Conservation (phyloP, 2,329 filamentous ascomycete genomes). For the Ophiostoma sp. region DNA sequence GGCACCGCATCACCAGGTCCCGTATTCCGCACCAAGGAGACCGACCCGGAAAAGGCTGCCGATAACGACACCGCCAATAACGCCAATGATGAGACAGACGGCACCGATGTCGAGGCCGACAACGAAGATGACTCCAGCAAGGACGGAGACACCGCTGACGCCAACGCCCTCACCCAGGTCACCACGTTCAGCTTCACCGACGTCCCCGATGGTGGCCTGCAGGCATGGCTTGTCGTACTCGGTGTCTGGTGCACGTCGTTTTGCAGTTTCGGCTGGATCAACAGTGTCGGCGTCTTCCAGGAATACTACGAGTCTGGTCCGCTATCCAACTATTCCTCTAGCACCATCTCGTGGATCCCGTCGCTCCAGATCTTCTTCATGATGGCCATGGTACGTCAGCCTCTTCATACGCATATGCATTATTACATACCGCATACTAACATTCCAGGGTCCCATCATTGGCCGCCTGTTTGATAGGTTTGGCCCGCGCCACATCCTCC, state of each 20-base stretch:
- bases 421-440: not conserved
- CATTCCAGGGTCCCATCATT: constrained; percentile 46
- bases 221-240: constrained; percentile 38
- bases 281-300: constrained; percentile 50
- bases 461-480: constrained; percentile 53
- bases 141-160: not conserved
- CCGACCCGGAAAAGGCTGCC: constrained; percentile 16
- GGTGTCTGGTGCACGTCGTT: constrained; percentile 40
- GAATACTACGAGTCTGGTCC: constrained; percentile 51
- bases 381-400: constrained; percentile 36
- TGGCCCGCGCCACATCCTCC: constrained; percentile 47
- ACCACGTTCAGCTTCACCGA: constrained; percentile 7
- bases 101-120: not conserved
- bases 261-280: constrained; percentile 40
- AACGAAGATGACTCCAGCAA: not conserved
- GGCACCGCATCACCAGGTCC: not conserved
- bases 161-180: not conserved
- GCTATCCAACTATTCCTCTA: constrained; percentile 45
- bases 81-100: not conserved
- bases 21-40: constrained; percentile 15
- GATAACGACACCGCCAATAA: not conserved
- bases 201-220: constrained; percentile 28
- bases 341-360: constrained; percentile 57
- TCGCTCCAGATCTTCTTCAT: constrained; percentile 44
- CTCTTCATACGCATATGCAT: constrained; percentile 21